These are phyloP conservation scores for Salix caprea DNA, from an alignment of 345 rosid species.

Conservation along the genomic window DNA sequence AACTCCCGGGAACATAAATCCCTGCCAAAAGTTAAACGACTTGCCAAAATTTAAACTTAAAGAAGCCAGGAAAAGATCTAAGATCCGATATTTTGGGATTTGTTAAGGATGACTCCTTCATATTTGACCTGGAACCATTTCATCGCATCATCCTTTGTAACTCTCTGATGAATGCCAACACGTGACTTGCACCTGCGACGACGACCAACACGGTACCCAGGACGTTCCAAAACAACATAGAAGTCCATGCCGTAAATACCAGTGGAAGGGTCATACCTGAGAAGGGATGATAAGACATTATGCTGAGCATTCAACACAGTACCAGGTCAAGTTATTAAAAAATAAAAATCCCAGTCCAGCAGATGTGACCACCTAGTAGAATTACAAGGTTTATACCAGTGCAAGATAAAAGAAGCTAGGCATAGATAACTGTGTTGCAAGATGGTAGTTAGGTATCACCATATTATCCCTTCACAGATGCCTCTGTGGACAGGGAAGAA, in stretches of 20 bases:
- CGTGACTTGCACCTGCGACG: conserved; percentile 80
- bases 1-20: background rate
- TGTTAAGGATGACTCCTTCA: conserved; percentile 86
- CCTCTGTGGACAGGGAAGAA: too few relatives aligned
- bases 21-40: background rate
- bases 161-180: conserved; percentile 84
- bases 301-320: background rate
- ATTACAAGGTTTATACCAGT: too few relatives aligned
- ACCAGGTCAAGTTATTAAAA: background rate
- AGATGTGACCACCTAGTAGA: too few relatives aligned
- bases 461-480: too few relatives aligned
- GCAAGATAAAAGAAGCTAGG: too few relatives aligned
- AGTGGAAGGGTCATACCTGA: conserved; percentile 64
- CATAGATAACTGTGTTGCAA: too few relatives aligned
- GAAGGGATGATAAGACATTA: background rate
- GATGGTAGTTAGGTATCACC: too few relatives aligned
- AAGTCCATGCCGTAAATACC: conserved; percentile 78
- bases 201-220: conserved; percentile 87
- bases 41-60: conserved; percentile 3
- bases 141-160: conserved; percentile 91
- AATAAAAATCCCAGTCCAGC: background rate
- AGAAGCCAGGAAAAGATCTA: conserved; percentile 4
- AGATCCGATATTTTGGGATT: conserved; percentile 46
- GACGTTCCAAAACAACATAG: conserved; percentile 63
- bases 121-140: conserved; percentile 93